A percentile compares a stretch with the other conserved stretches of the same genome.
These are phyloP conservation scores for Colletotrichum agaves DNA, from an alignment of 2,329 filamentous ascomycete genomes.

Conservation along the genomic window DNA sequence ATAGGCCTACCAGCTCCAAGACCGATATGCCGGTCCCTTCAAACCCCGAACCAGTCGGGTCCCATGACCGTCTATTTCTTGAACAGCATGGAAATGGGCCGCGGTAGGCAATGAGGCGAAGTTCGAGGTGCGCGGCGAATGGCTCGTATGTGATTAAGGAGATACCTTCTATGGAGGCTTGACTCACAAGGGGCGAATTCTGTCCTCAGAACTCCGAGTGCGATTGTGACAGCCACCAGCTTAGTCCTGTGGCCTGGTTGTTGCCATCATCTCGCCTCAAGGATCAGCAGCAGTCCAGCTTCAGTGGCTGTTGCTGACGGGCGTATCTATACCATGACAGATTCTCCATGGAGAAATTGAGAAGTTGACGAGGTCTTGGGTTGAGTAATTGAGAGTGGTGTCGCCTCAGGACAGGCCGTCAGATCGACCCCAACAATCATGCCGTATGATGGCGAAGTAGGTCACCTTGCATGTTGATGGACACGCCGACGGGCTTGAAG, in stretches of 20 bases:
- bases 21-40: conserved; percentile 11
- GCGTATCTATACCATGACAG: not conserved
- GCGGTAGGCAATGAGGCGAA: conserved; percentile 6
- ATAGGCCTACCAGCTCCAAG: not conserved
- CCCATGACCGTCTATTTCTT: conserved; percentile 22
- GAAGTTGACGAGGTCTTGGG: not conserved
- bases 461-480: conserved; percentile 27
- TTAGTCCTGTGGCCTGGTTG: not conserved
- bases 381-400: not conserved
- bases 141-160: not conserved
- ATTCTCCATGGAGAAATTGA: not conserved
- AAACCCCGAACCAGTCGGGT: conserved; percentile 7
- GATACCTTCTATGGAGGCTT: not conserved
- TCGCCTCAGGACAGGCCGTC: conserved; percentile 1
- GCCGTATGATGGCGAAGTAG: conserved; percentile 30
- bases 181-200: conserved; percentile 14
- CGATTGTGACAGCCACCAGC: not conserved
- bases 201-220: not conserved
- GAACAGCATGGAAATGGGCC: conserved; percentile 5
- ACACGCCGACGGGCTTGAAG: conserved; percentile 4
- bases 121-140: not conserved
- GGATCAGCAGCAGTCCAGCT: not conserved
- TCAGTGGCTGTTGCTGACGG: not conserved
- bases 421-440: conserved; percentile 32
- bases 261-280: not conserved